phyloP scores from a whole-genome alignment of 2,329 filamentous ascomycete species.

The Pseudogymnoascus sp. region DNA sequence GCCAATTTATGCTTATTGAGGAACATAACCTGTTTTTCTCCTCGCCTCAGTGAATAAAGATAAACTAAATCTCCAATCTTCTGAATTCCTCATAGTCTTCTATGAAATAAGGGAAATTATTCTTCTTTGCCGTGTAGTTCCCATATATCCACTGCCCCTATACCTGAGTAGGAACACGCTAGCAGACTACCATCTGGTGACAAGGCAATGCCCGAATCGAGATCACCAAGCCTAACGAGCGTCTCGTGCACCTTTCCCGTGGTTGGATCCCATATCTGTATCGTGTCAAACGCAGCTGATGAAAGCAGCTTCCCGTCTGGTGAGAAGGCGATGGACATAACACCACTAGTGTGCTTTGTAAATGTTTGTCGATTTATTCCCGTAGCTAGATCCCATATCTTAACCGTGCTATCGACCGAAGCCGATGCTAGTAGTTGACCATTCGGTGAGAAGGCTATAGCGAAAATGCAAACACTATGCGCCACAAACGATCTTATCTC shows the following conservation, averaged over 20 bases:
- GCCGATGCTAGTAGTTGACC: background rate
- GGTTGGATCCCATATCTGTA: background rate
- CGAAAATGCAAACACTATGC: too few relatives aligned
- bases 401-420: background rate
- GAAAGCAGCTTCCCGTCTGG: too few relatives aligned
- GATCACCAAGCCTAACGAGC: background rate
- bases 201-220: background rate
- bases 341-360: too few relatives aligned
- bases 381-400: conserved; percentile 4
- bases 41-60: background rate
- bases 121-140: background rate
- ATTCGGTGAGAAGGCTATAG: conserved; percentile 4
- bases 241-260: background rate
- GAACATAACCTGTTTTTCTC: background rate
- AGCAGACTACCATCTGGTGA: conserved; percentile 1
- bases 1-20: background rate
- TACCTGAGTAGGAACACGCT: background rate
- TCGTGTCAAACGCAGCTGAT: too few relatives aligned
- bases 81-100: background rate
- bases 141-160: background rate
- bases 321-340: too few relatives aligned
- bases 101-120: background rate
- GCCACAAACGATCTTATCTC: too few relatives aligned
- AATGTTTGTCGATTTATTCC: too few relatives aligned
- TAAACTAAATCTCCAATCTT: background rate